Percentiles rank a stretch among this genome's conserved stretches.
Evolutionary conservation across 768 basidiomycete species (phyloP).

Genomic region (Lentinula raphanica): DNA sequence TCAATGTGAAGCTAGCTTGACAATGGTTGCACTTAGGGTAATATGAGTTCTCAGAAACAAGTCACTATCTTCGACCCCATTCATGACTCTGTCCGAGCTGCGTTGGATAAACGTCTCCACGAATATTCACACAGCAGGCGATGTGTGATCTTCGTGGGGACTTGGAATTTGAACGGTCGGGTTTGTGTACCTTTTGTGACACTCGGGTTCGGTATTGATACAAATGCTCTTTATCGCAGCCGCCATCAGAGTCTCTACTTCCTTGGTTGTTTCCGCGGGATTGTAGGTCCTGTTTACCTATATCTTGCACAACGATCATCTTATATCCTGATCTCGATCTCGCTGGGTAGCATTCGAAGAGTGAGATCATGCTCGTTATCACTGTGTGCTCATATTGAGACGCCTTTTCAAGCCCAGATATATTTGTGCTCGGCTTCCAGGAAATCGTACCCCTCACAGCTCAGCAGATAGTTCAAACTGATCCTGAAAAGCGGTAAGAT

Average conservation of each 20-base stretch:
- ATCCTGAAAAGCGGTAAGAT: slow-evolving; percentile 81
- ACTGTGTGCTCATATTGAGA: slow-evolving; percentile 9
- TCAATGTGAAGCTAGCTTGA: background rate
- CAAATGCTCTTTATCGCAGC: slow-evolving; percentile 27
- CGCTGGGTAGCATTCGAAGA: slow-evolving; percentile 33
- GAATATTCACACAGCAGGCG: slow-evolving; percentile 81
- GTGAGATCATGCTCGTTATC: slow-evolving; percentile 28
- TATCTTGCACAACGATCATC: background rate
- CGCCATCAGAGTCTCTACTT: slow-evolving; percentile 74
- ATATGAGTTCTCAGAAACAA: slow-evolving; percentile 80
- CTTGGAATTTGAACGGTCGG: slow-evolving; percentile 94
- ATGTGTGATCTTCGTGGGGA: slow-evolving; percentile 80
- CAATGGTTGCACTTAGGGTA: slow-evolving; percentile 58
- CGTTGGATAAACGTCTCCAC: slow-evolving; percentile 63
- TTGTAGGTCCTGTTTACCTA: slow-evolving; percentile 41
- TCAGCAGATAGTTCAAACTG: slow-evolving; percentile 93
- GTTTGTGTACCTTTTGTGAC: slow-evolving; percentile 36
- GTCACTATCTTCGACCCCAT: slow-evolving; percentile 94
- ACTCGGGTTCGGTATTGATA: background rate
- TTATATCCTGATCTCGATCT: slow-evolving; percentile 4
- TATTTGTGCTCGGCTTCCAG: slow-evolving; percentile 89
- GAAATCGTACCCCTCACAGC: slow-evolving; percentile 98
- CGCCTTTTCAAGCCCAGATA: slow-evolving; percentile 61
- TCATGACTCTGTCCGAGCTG: slow-evolving; percentile 77
- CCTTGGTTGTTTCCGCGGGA: slow-evolving; percentile 88